Evolutionary conservation across 2,329 filamentous ascomycete species (phyloP).

Genomic region (Nigrospora sphaerica): DNA sequence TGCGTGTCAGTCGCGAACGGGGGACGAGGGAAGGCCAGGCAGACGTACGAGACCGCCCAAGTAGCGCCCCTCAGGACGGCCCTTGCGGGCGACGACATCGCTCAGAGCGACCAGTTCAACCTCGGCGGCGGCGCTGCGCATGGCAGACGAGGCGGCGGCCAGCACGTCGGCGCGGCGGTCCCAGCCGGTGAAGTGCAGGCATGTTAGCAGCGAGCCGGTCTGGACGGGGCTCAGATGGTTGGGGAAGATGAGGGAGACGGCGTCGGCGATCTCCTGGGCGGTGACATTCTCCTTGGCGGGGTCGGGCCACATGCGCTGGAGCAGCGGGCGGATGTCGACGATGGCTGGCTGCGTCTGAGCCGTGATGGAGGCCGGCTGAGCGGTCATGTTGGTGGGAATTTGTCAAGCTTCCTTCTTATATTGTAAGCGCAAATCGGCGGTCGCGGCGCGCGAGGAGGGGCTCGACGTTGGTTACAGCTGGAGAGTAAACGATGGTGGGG

Average conservation of each 20-base stretch:
- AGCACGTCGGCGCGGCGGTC: conserved; percentile 82
- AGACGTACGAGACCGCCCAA: conserved; percentile 70
- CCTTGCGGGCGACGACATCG: conserved; percentile 51
- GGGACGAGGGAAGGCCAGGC: background rate
- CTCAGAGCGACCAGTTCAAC: conserved; percentile 60
- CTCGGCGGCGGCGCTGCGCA: conserved; percentile 71
- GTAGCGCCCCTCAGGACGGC: conserved; percentile 66
- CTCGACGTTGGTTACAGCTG: no score
- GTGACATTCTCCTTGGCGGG: conserved; percentile 45
- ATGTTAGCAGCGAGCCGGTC: conserved; percentile 78
- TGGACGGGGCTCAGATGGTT: conserved; percentile 85
- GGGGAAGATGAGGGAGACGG: conserved; percentile 86
- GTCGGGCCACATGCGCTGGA: conserved; percentile 65
- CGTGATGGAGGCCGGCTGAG: conserved; percentile 8
- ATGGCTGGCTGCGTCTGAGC: conserved; percentile 12
- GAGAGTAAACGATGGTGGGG: no score
- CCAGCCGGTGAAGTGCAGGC: conserved; percentile 82
- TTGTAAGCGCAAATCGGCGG: no score
- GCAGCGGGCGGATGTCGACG: conserved; percentile 61
- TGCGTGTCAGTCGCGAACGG: no score
- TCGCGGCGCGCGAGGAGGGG: no score
- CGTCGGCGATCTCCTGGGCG: conserved; percentile 79
- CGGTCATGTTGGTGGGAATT: background rate
- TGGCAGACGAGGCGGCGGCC: conserved; percentile 73
- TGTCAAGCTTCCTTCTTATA: no score